Evolutionary conservation across 148 eudicot genomes (phyloP).

Genomic region (Rhododendron molle): DNA sequence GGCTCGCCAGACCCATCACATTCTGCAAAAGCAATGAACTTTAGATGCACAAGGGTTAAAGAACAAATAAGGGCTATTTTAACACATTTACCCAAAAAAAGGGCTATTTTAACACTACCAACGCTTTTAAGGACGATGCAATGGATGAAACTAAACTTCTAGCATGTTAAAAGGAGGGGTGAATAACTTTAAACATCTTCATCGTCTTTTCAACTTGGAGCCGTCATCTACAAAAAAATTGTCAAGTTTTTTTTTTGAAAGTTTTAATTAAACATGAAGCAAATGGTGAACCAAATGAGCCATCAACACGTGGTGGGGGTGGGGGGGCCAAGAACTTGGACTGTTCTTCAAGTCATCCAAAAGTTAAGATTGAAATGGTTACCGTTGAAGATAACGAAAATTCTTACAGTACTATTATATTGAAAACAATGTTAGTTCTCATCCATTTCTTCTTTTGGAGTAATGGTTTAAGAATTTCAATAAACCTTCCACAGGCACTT

Average conservation of each 20-base stretch:
- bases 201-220: background rate
- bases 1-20: constrained; percentile 97
- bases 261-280: background rate
- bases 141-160: background rate
- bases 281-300: background rate
- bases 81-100: background rate
- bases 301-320: background rate
- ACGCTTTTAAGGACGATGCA: background rate
- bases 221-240: background rate
- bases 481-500: background rate
- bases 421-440: background rate
- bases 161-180: background rate
- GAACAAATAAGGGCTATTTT: background rate
- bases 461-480: background rate
- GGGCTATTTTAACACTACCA: background rate
- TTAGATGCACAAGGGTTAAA: constrained; percentile 7
- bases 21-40: constrained; percentile 46
- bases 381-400: background rate
- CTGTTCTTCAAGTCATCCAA: background rate
- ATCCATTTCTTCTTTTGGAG: background rate
- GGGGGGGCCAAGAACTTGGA: background rate
- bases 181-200: background rate
- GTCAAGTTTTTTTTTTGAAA: background rate
- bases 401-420: background rate
- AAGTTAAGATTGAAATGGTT: background rate